Evolutionary conservation across 768 basidiomycete genomes (phyloP).

Genomic region (Tricholoma sp.): DNA sequence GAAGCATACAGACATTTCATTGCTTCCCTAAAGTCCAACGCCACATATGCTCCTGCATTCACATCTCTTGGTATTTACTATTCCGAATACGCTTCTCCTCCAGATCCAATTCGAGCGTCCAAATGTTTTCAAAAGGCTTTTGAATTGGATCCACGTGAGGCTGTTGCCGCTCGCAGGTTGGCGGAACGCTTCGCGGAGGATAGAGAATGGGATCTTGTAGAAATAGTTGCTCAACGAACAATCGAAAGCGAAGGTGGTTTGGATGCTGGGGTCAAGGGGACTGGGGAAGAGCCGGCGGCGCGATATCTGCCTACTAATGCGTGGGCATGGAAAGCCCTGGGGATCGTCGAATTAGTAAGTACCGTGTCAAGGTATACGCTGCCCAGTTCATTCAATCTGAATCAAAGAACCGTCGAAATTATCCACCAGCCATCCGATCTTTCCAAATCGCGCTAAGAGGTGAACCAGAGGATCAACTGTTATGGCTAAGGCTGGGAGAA

Average conservation of each 20-base stretch:
- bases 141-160: constrained; percentile 88
- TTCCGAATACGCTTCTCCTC: constrained; percentile 58
- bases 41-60: constrained; percentile 85
- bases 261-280: constrained; percentile 46
- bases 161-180: constrained; percentile 75
- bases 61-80: constrained; percentile 94
- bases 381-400: constrained; percentile 2
- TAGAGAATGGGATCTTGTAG: constrained; percentile 92
- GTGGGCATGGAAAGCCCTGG: constrained; percentile 98
- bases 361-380: background rate
- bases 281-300: constrained; percentile 32
- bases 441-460: constrained; percentile 84
- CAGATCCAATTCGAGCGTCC: constrained; percentile 79
- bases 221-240: constrained; percentile 86
- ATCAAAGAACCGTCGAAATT: constrained; percentile 60
- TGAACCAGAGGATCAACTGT: constrained; percentile 65
- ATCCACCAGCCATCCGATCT: constrained; percentile 69
- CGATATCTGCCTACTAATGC: constrained; percentile 72
- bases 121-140: constrained; percentile 99
- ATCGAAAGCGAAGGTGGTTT: constrained; percentile 91
- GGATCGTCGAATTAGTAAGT: constrained; percentile 84
- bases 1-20: constrained; percentile 80
- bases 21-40: constrained; percentile 64
- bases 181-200: constrained; percentile 91
- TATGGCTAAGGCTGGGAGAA: constrained; percentile 92